Evolutionary conservation across 257 asterid genomes (phyloP), one percentile per base, ranked within the genome.

Genomic region (Solanum boliviense): DNA sequence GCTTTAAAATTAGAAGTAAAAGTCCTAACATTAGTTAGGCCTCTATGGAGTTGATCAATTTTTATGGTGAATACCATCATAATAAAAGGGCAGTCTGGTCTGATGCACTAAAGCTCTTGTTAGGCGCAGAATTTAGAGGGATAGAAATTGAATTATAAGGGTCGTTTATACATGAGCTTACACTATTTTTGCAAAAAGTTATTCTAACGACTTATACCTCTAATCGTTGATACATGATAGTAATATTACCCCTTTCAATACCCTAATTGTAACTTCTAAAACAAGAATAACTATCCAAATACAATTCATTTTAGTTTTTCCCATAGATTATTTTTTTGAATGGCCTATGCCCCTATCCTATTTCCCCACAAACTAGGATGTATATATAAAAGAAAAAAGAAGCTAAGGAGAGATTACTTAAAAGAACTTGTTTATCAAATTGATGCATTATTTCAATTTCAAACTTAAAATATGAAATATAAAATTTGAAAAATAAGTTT

Each of bases 101-200:
- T 3, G 1, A 0, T 21, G 13, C 1, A 60, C 13, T 21, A 60
- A 23, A 60, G 1, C 3, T 60, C 1, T 23, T n/a, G 13, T 1
- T 60, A 4, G 1, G 3, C 2, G 1, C 2, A 9, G 0, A 1
- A 60, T 60, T 60, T 9, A 60, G 5, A 8, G 4, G 6, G 2
- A 46, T 11, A 60, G 23, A 3, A 9, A 23, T 60, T 1, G 1
- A 60, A 60, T 9, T 9, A 60, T 23, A 60, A 23, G 2, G 1
- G 0, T 60, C 0, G 4, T 4, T 23, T 60, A 0, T 9, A 60
- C 1, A 10, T 0, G 11, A 3, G 2, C 1, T 60, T 21, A 60
- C 0, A 4, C 13, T 23, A 60, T 60, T 60, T 60, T 0, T 60
- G 0, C 25, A 2, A 58, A 58, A 56, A 56, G 11, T 6, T 56